Base-by-base conservation (phyloP, 129 eudicot species). In the Solidago caesia region DNA sequence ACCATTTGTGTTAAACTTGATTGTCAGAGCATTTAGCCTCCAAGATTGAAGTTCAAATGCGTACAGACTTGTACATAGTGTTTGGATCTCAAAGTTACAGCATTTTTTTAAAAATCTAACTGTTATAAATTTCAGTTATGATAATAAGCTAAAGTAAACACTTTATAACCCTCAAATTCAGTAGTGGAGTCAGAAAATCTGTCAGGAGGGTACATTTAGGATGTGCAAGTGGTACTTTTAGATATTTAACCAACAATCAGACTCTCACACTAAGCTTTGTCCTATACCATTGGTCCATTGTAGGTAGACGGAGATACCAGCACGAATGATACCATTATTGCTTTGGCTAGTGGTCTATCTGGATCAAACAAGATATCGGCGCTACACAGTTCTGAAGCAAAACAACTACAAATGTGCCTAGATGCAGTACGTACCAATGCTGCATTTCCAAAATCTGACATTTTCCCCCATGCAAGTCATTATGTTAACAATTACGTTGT, bases 241-340 rank as follows among this genome's bases (percentile, higher is more conserved):
- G 68, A 14, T 51, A 45, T 70, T 46, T 29, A 70, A 70, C 58
- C 43, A 14, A 5, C 51, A 52, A 41, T 25, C 57, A 47, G 45
- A 12, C 25, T 10, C 43, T 13, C 61, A 25, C 13, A 39, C 64
- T 71, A 71, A 55, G 12, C n/a, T 13, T 52, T 15, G 13, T 11
- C 4, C 58, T 52, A 15, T 33, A 71, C 16, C 0, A 42, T 44
- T 51, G 29, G 7, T 52, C 29, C 45, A 56, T 55, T 45, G 67
- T 89, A 94, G 97, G 98, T 94, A 67, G 98, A 94, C 68, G 98
- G 98, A 68, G 98, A 94, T 82, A 88, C 96, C 42, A 94, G 98
- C 83, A 94, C 98, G 47, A 94, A 94, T 75, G 98, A 94, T 75
- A 84, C 97, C 70, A 88, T 94, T 46, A 88, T 94, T 71, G 97